phyloP scores from a whole-genome alignment of 129 eudicot species.

The Centrapalus pauciflorus region DNA sequence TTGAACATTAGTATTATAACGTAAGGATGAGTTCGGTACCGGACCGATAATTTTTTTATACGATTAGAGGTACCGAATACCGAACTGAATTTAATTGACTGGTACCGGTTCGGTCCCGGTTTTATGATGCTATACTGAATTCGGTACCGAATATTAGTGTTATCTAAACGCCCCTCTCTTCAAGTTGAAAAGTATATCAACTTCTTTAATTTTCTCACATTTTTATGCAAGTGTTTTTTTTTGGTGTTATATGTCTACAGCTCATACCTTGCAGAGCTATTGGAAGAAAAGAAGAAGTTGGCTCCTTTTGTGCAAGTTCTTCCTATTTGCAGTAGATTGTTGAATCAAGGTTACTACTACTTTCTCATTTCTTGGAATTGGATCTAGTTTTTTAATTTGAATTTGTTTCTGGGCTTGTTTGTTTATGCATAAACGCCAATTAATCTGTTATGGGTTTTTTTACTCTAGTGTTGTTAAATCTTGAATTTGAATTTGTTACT shows the following conservation, averaged over 20 bases:
- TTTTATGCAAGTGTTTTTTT: conserved; percentile 14
- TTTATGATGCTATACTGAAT: too few species aligned
- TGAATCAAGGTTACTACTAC: conserved; percentile 56
- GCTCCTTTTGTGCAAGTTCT: conserved; percentile 55
- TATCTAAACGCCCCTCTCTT: too few species aligned
- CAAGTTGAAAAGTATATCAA: background rate
- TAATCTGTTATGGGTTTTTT: background rate
- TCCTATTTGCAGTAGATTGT: conserved; percentile 55
- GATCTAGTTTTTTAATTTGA: conserved; percentile 26
- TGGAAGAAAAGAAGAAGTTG: conserved; percentile 53
- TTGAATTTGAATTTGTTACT: background rate
- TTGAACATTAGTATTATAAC: too few species aligned
- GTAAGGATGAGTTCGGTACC: too few species aligned
- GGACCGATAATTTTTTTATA: too few species aligned
- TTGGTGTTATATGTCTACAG: conserved; percentile 21
- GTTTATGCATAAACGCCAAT: background rate
- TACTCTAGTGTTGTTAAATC: background rate
- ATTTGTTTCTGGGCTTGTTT: background rate
- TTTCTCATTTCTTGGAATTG: conserved; percentile 15
- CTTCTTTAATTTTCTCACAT: background rate
- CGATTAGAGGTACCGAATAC: too few species aligned
- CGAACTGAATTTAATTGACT: too few species aligned
- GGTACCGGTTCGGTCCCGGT: too few species aligned
- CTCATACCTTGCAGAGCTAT: conserved; percentile 58
- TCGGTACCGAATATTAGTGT: too few species aligned